These are phyloP conservation scores for Rubia tinctorum DNA, from an alignment of 305 asterid genomes.

Conservation along the genomic window DNA sequence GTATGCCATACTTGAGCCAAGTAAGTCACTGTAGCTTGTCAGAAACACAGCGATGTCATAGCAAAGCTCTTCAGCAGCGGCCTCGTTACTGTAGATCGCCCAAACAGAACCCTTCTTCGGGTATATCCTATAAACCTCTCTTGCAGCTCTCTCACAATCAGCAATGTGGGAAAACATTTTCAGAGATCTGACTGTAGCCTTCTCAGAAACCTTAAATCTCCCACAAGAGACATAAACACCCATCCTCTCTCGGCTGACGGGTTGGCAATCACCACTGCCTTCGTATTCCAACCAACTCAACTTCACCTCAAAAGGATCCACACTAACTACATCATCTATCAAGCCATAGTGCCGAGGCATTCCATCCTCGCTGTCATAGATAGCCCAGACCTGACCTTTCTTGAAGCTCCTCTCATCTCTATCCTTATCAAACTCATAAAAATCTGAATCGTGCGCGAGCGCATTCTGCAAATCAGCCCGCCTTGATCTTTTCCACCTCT, in stretches of 20 bases:
- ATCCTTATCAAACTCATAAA: constrained; percentile 69
- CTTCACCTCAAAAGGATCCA: constrained; percentile 64
- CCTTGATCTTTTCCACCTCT: constrained; percentile 25
- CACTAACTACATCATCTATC: constrained; percentile 55
- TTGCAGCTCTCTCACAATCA: constrained; percentile 69
- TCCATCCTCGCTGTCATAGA: constrained; percentile 67
- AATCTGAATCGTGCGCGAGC: constrained; percentile 53
- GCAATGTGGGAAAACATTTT: constrained; percentile 70
- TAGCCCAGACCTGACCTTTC: constrained; percentile 95
- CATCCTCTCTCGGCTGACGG: constrained; percentile 36
- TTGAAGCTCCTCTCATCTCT: constrained; percentile 64
- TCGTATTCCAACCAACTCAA: constrained; percentile 63
- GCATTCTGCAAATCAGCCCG: constrained; percentile 39
- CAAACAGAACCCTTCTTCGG: constrained; percentile 88
- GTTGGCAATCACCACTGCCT: constrained; percentile 35
- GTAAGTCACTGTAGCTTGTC: constrained; percentile 53
- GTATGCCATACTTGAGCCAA: constrained; percentile 68
- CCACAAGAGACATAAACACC: constrained; percentile 65
- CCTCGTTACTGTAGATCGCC: constrained; percentile 45
- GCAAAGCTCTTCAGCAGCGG: constrained; percentile 25
- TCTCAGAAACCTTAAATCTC: constrained; percentile 54
- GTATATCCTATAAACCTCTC: constrained; percentile 58
- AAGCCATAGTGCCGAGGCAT: constrained; percentile 86
- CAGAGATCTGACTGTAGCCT: constrained; percentile 39
- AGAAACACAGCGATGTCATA: constrained; percentile 51